Percentiles rank a stretch among this genome's conserved stretches.
phyloP scores from a whole-genome alignment of 176 grass and related monocot species.

The Leersia perrieri region DNA sequence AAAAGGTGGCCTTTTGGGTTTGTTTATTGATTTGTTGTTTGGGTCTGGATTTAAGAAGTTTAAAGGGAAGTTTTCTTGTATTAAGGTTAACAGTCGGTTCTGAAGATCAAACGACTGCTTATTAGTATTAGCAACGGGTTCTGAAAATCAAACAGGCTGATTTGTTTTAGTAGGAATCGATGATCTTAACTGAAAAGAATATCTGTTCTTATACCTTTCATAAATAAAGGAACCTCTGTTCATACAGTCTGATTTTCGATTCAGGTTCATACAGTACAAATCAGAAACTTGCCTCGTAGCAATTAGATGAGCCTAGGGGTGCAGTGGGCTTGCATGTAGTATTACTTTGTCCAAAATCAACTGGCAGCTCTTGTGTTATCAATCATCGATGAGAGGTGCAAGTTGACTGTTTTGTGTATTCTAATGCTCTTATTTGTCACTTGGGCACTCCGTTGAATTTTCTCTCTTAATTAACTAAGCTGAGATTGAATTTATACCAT shows the following conservation, averaged over 20 bases:
- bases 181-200: neutral
- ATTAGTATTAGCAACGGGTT: constrained; percentile 11
- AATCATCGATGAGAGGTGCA: neutral
- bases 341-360: constrained; percentile 4
- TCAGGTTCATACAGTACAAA: neutral
- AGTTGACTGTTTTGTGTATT: neutral
- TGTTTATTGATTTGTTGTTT: constrained; percentile 25
- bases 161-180: neutral
- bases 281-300: constrained; percentile 8
- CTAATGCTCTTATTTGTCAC: neutral
- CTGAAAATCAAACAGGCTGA: neutral
- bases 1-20: constrained; percentile 22
- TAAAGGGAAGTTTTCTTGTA: neutral
- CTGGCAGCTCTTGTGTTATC: neutral
- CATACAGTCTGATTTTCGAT: neutral
- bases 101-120: constrained; percentile 8
- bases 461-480: neutral
- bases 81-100: constrained; percentile 11
- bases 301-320: neutral
- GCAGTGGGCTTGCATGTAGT: neutral
- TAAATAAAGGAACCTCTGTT: neutral
- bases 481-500: neutral
- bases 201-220: too few relatives aligned
- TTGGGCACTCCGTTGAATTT: neutral
- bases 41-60: neutral